Percentiles rank a stretch among this genome's conserved stretches.
These are phyloP conservation scores for Kuraishia hungarica DNA, from an alignment of 805 yeast genomes.

Conservation along the genomic window DNA sequence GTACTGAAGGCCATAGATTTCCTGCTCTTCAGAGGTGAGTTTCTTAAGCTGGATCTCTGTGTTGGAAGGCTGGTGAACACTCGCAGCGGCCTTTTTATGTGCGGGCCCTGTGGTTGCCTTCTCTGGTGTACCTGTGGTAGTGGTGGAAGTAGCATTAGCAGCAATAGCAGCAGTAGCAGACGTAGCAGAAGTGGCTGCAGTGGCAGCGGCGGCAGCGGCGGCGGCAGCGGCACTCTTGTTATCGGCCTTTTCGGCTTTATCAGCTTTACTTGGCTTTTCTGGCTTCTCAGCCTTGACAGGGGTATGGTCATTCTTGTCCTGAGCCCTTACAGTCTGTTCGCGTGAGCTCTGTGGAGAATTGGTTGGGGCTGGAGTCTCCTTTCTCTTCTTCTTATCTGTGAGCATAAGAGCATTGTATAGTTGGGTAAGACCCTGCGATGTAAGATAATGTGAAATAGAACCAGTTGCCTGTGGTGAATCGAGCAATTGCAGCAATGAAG, in stretches of 20 bases:
- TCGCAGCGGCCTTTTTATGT: background rate
- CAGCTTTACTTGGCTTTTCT: background rate
- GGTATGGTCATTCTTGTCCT: conserved; percentile 2
- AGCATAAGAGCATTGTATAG: conserved; percentile 72
- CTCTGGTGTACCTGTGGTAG: background rate
- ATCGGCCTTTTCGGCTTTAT: background rate
- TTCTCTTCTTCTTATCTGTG: conserved; percentile 52
- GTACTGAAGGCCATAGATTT: conserved; percentile 72
- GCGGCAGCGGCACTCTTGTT: background rate
- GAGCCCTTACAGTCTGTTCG: conserved; percentile 11
- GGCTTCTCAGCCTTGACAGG: background rate
- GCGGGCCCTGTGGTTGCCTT: background rate
- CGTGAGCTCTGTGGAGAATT: conserved; percentile 43
- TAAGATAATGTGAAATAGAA: conserved; percentile 63
- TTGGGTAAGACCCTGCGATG: conserved; percentile 86
- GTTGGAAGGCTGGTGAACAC: conserved; percentile 3
- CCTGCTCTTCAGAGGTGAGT: conserved; percentile 71
- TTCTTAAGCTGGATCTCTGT: conserved; percentile 29
- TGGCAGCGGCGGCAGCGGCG: background rate
- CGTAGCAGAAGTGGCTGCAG: background rate
- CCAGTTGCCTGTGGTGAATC: conserved; percentile 85
- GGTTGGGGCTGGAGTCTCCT: conserved; percentile 42
- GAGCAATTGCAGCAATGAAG: conserved; percentile 63
- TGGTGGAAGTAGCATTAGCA: background rate
- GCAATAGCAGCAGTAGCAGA: no score